Evolutionary conservation across 306 rosid genomes (phyloP).

Genomic region (Sindora glabra): DNA sequence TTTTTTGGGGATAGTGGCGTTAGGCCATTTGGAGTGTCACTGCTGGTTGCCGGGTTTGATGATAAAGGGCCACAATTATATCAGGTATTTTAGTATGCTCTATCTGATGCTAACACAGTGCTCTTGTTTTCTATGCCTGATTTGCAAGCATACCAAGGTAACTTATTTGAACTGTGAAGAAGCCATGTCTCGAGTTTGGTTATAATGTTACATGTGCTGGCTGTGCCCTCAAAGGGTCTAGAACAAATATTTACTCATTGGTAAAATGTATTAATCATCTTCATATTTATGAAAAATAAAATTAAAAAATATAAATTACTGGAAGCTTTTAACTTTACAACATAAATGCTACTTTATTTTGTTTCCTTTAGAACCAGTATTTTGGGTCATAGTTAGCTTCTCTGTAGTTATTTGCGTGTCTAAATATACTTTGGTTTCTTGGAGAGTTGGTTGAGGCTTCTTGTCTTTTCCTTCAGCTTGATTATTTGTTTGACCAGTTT

Average conservation of each 20-base stretch:
- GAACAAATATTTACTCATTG: neutral
- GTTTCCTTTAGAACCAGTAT: neutral
- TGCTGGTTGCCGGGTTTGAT: constrained; percentile 89
- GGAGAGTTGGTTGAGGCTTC: neutral
- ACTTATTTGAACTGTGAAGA: too few species aligned
- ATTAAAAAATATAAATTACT: neutral
- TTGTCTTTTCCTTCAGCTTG: neutral
- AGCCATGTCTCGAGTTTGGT: too few species aligned
- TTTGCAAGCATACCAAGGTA: too few species aligned
- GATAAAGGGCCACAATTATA: constrained; percentile 86
- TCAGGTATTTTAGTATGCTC: constrained; percentile 47
- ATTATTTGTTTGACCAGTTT: constrained; percentile 2
- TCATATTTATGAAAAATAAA: neutral
- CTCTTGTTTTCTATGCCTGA: neutral
- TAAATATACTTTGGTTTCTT: too few species aligned
- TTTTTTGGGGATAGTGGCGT: constrained; percentile 73
- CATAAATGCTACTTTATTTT: neutral
- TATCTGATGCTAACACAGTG: neutral
- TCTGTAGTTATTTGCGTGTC: neutral
- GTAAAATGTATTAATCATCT: neutral
- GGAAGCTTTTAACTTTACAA: neutral
- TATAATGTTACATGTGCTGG: neutral
- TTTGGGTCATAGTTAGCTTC: neutral
- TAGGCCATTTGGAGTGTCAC: constrained; percentile 95
- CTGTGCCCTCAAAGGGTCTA: neutral